Evolutionary conservation across 2,329 filamentous ascomycete species (phyloP).

Genomic region (Beauveria asiatica): DNA sequence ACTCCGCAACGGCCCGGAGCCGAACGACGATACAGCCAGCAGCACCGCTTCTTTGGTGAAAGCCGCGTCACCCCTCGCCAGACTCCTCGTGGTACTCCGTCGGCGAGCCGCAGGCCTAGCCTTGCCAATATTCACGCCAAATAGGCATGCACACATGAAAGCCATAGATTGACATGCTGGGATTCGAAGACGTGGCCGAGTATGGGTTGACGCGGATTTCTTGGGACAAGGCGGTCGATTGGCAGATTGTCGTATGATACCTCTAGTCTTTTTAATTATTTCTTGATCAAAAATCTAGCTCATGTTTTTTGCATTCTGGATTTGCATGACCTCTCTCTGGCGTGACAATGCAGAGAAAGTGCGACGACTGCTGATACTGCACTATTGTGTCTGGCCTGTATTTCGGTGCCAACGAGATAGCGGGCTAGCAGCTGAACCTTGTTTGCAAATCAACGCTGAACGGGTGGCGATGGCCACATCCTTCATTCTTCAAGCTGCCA

Average conservation of each 20-base stretch:
- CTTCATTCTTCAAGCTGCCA: neutral
- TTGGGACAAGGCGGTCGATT: neutral
- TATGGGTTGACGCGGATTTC: neutral
- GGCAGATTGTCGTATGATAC: neutral
- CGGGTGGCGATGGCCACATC: neutral
- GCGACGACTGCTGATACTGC: neutral
- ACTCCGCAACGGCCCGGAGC: slow-evolving; percentile 14
- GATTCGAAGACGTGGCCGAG: neutral
- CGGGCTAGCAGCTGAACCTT: neutral
- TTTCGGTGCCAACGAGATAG: neutral
- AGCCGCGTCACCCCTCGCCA: slow-evolving; percentile 30
- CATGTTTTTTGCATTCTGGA: neutral
- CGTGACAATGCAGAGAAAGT: neutral
- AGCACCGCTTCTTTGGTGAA: slow-evolving; percentile 34
- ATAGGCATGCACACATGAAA: neutral
- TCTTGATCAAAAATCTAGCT: neutral
- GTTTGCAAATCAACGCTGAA: neutral
- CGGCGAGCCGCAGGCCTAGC: slow-evolving; percentile 26
- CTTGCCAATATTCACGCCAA: slow-evolving; percentile 12
- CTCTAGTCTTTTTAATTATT: neutral
- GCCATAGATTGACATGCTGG: no score
- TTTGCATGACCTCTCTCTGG: neutral
- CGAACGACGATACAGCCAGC: slow-evolving; percentile 28
- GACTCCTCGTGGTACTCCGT: slow-evolving; percentile 29
- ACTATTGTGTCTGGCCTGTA: neutral